Base-by-base conservation (phyloP, 148 eudicot genomes). In the Silene conica region DNA sequence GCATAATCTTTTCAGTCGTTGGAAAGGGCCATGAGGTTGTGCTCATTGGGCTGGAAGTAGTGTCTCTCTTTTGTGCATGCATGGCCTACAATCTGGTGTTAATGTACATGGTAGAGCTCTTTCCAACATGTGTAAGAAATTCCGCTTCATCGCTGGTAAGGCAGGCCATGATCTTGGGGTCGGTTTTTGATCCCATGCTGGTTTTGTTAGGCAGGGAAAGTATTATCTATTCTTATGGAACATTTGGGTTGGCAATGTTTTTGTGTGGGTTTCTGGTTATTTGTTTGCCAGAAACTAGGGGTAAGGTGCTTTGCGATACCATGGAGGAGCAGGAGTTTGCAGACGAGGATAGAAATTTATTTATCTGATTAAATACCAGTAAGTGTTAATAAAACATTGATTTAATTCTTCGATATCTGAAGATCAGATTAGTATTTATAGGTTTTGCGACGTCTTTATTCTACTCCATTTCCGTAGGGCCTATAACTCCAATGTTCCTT, bases 261-360 rank as follows among this genome's bases (percentile, higher is more conserved):
- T 23, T 79, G 43, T 71, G 80, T 57, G 85, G 82, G 68, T 69
- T 79, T 60, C 55, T 82, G 45, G 82, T 73, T 26, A 23, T 72
- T 22, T 79, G 71, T 25, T 58, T 82, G 72, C 82, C 85, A 3
- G 85, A 82, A 66, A 82, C 85, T 0, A 72, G 61, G 38, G 85
- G 85, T 11, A 46, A 58, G 77, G 77, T 26, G 60, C 54, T 82
- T 0, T 79, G 82, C 69, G 85, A 82, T 57, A 82, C 80, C 7
- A 79, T 82, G 85, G 82, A 82, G n/a, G 82, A 82, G 66, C 80
- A 82, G 48, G 82, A 82, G 70, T 55, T 56, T 8, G 10, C 16
- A 28, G 80, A 77, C 54, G 65, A 11, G 15, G 28, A 56, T 2
- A 43, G 23, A 28, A 38, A 34, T 28, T 5, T 28, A n/a, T 9